Evolutionary conservation across 2,329 filamentous ascomycete genomes (phyloP), one percentile per base, ranked within the genome.

Genomic region (Diaporthe sp.): DNA sequence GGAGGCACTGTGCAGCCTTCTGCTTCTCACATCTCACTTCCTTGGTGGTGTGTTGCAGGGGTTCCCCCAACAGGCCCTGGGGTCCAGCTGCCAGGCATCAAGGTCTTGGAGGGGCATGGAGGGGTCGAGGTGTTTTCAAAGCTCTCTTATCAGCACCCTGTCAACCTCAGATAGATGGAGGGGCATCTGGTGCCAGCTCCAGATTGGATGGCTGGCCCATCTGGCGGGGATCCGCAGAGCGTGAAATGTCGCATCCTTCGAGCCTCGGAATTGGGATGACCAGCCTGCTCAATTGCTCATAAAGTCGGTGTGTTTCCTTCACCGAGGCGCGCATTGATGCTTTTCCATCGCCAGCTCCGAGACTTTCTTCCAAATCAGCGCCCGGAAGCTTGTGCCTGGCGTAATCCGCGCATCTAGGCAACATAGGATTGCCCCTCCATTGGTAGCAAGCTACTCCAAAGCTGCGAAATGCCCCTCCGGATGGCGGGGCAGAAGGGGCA

Each of bases 21-120:
- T 53, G 28, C 55, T 47, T 7, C 58, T 61, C 44, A 61, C 25
- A 39, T 53, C 44, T 61, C 44, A 44, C 44, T 51, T 60, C 44
- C 51, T n/a, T 51, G 22, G 20, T 12, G 9, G 71, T 31, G 63
- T 28, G 44, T 47, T 39, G 42, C 73, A 76, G 57, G 67, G 68
- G 63, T 8, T 20, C 17, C 63, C 44, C 34, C 49, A 47, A n/a
- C 58, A 55, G 42, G 58, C 8, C 20, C 61, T 57, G 15, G 31
- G 31, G 44, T 74, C 73, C 53, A 58, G 58, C 31, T 39, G 6
- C 51, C 68, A 67, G 39, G 61, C 57, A 68, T 51, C 65, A 63
- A 28, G 37, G 55, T 55, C 53, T 57, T 76, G 71, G 74, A 76
- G 74, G 75, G 75, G 75, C 75, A 76, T 74, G 75, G 75, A 76